Evolutionary conservation across 169 alveolate genomes (phyloP).

Genomic region (Theileria equi): DNA sequence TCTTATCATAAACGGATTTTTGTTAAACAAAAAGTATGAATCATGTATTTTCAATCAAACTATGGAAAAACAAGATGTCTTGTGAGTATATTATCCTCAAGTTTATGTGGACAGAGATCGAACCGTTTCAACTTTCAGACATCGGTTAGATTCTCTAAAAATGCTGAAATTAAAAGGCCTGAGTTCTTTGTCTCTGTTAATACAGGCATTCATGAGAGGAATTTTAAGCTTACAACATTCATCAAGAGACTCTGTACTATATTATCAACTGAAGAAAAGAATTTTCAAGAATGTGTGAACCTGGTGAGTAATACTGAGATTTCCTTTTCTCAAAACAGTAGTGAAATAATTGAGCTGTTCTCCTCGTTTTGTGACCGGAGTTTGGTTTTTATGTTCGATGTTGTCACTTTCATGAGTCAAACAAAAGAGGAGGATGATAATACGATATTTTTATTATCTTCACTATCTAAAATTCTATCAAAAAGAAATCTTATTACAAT

Average conservation of each 20-base stretch:
- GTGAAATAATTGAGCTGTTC: not conserved
- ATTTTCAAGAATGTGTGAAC: not conserved
- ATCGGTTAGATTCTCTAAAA: not conserved
- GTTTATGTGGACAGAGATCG: too few species aligned
- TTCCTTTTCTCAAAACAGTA: not conserved
- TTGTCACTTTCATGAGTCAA: not conserved
- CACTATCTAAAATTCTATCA: not conserved
- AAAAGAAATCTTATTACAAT: not conserved
- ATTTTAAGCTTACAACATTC: slow-evolving; percentile 21
- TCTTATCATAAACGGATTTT: too few species aligned
- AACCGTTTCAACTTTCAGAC: too few species aligned
- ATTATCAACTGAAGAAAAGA: not conserved
- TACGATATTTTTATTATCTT: not conserved
- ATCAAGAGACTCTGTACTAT: slow-evolving; percentile 15
- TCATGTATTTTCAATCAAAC: too few species aligned
- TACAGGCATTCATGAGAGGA: slow-evolving; percentile 34
- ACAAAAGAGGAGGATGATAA: not conserved
- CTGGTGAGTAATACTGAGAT: slow-evolving; percentile 4
- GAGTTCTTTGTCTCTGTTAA: not conserved
- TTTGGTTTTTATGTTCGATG: slow-evolving; percentile 3
- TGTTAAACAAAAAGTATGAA: too few species aligned
- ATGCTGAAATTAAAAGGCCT: not conserved
- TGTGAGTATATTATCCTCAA: too few species aligned
- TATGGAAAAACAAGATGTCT: too few species aligned
- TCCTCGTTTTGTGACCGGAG: not conserved